Base-by-base conservation (phyloP, 1,139 yeast species). In the Candida glucosophila region DNA sequence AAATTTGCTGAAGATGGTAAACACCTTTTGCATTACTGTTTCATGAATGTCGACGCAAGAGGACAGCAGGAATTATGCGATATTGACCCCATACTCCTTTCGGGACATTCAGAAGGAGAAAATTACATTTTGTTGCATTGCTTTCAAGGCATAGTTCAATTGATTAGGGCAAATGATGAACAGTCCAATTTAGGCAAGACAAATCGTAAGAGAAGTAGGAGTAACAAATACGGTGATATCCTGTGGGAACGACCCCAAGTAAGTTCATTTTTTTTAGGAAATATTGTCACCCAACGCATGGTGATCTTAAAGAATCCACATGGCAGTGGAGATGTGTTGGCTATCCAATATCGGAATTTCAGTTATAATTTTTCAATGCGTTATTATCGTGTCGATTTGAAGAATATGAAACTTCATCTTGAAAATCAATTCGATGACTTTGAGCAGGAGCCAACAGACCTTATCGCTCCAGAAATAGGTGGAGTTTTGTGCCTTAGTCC, bases 271-370 rank as follows among this genome's bases (percentile, higher is more conserved):
- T 30, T 50, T 2, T 37, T 58, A 5, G 68, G 68, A 1, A 47
- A 46, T 11, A 37, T 58, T 8, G 46, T 44, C 8, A 44, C 59
- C 0, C 42, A 44, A 25, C 49, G 49, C 29, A 37, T 58, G 28
- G 41, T 39, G 2, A 22, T 37, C 4, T 25, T 43, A 7, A 19
- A 26, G 1, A 22, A 17, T 11, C n/a, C n/a, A n/a, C n/a, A n/a
- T n/a, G 6, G 20, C 5, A 22, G 22, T 13, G n/a, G 15, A 5
- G 15, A 31, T 9, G 22, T 34, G 3, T 16, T 61, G 7, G 61
- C 62, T 1, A 35, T 60, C 1, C 34, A 60, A 10, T 60, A 58
- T 33, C 41, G 67, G 17, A 67, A 60, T 28, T 50, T 51, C 23
- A 52, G 54, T 23, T 55, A 50, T 32, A 43, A 46, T 22, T 52